Base-by-base conservation (phyloP, 768 basidiomycete species). In the Tricholoma flavovirens region DNA sequence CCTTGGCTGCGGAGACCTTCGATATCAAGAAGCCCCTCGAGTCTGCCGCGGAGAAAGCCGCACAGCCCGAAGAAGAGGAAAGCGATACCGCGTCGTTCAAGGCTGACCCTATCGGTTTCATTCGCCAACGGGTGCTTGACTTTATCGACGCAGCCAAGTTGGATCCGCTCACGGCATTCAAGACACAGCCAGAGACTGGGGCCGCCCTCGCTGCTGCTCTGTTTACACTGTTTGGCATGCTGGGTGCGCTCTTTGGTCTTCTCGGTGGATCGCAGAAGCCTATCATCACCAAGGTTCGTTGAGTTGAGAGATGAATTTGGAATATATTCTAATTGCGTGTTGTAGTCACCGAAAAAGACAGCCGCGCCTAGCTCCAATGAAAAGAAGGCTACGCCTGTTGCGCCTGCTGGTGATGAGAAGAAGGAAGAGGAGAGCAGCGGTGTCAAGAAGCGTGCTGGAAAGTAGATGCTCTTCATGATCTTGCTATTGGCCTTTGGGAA, bases 21-120 rank as follows among this genome's bases (percentile, higher is more conserved):
- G 83, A 84, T 62, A 69, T 96, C 73, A 98, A 98, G 85, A 87
- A 90, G 69, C 73, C 83, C 8, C 76, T 93, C 48, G 96, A 98
- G 73, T 77, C 80, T 63, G 83, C 78, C 4, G 70, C 71, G 38
- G 78, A 78, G 46, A 85, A 88, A 72, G 76, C 79, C 22, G 77
- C 77, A 1, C 77, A 71, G 3, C 75, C 77, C 50, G 67, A 72
- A 5, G 82, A 81, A 0, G 75, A 78, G 17, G 82, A 82, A 0
- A 75, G 76, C 1, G 70, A 77, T 10, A 72, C 74, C 21, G 61
- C 68, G 26, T 72, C 77, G 19, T 90, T 90, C 76, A 75, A 80
- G 69, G 78, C 83, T 33, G 88, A 93, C 63, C 91, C 93, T 21
- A 73, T 90, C 63, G 84, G 76, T 56, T 94, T 87, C 77, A 78